These are phyloP conservation scores for Debaryomycetaceae sp. DNA, from an alignment of 1,139 yeast species.

Conservation along the genomic window DNA sequence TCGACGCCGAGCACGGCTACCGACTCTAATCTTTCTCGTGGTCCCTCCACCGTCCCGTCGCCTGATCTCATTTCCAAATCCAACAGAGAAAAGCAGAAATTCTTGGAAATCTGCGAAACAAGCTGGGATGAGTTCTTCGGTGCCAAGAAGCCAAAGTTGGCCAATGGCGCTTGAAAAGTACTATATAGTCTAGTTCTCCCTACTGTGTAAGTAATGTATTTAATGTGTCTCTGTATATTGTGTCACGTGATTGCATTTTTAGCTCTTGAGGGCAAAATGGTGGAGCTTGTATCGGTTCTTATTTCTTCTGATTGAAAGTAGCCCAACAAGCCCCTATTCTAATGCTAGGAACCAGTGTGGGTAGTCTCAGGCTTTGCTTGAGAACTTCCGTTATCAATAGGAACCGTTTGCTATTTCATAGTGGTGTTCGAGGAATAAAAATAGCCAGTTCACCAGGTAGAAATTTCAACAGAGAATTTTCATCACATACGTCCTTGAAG, in stretches of 20 bases:
- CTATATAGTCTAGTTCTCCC: not conserved
- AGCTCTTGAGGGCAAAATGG: not conserved
- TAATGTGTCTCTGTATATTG: not conserved
- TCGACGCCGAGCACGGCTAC: conserved; percentile 4
- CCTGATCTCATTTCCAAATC: conserved; percentile 9
- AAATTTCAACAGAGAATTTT: not conserved
- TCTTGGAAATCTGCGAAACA: conserved; percentile 50
- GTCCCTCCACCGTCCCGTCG: not conserved
- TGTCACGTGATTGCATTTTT: not conserved
- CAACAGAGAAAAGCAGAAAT: conserved; percentile 40
- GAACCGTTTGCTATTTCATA: not conserved
- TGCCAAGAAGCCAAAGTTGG: not conserved
- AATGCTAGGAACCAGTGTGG: not conserved
- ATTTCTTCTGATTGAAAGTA: too few species aligned
- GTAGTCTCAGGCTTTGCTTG: not conserved
- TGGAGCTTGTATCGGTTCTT: too few species aligned
- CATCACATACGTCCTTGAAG: conserved; percentile 2
- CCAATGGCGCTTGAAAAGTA: not conserved
- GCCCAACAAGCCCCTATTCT: not conserved
- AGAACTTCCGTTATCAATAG: not conserved
- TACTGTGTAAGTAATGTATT: not conserved
- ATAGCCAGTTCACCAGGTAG: not conserved
- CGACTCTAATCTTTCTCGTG: conserved; percentile 2
- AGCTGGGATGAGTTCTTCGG: conserved; percentile 47
- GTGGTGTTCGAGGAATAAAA: not conserved